Evolutionary conservation across 2,329 filamentous ascomycete species (phyloP).

Genomic region (Teratosphaeria gauchensis): DNA sequence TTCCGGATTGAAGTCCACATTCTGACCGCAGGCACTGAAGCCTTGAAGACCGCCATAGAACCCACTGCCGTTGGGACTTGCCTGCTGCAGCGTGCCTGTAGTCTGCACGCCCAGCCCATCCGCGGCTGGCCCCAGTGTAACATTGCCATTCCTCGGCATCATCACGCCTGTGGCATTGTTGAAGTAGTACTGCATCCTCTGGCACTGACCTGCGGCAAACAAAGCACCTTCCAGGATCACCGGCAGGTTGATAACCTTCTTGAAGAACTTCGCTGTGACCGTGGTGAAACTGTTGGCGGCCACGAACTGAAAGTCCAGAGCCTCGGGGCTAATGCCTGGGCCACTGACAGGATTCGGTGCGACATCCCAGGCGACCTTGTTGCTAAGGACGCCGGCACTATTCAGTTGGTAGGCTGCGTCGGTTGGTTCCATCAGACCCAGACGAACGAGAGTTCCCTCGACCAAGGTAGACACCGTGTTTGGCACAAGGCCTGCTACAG

Average conservation of each 20-base stretch:
- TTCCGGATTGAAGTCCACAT: slow-evolving; percentile 14
- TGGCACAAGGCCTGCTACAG: slow-evolving; percentile 14
- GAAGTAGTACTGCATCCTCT: slow-evolving; percentile 18
- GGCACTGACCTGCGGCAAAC: slow-evolving; percentile 10
- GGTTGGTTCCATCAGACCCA: slow-evolving; percentile 12
- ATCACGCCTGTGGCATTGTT: slow-evolving; percentile 13
- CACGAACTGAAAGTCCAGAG: slow-evolving; percentile 10
- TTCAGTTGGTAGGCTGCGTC: slow-evolving; percentile 10
- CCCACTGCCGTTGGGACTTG: slow-evolving; percentile 12
- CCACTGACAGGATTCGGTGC: slow-evolving; percentile 15
- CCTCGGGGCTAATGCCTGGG: slow-evolving; percentile 15
- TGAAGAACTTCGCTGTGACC: slow-evolving; percentile 10
- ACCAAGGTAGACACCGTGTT: slow-evolving; percentile 10
- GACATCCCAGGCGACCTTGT: slow-evolving; percentile 11
- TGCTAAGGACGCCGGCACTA: slow-evolving; percentile 5
- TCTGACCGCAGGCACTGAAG: slow-evolving; percentile 13
- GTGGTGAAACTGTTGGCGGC: not conserved
- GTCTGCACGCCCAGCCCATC: slow-evolving; percentile 8
- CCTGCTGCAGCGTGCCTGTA: slow-evolving; percentile 9
- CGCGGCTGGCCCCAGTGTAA: slow-evolving; percentile 14
- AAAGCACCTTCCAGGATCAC: not conserved
- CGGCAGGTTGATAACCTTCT: slow-evolving; percentile 14
- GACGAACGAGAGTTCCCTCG: slow-evolving; percentile 10
- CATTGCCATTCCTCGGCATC: slow-evolving; percentile 10
- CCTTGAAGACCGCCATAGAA: slow-evolving; percentile 13